Conservation (phyloP, 2,329 filamentous ascomycete species). For the Claviceps fusiformis region DNA sequence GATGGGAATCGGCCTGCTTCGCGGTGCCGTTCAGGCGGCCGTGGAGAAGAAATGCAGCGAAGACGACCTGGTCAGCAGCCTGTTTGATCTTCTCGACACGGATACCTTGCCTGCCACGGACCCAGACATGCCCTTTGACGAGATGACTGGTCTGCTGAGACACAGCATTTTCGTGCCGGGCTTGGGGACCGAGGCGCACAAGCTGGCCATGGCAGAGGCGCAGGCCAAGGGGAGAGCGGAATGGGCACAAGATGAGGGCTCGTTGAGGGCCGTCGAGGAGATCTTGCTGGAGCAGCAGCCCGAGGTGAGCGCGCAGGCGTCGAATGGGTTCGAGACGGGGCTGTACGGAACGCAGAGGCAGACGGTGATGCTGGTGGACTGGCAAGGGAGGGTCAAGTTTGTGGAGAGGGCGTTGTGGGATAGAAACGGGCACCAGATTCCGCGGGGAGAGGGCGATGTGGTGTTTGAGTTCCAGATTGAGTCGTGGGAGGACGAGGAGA, state of each 20-base stretch:
- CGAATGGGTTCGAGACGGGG: slow-evolving; percentile 38
- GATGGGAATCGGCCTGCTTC: slow-evolving; percentile 34
- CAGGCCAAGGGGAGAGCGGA: slow-evolving; percentile 23
- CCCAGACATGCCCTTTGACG: slow-evolving; percentile 33
- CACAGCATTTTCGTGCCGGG: slow-evolving; percentile 48
- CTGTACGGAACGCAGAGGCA: slow-evolving; percentile 54
- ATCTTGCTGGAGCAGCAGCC: slow-evolving; percentile 24
- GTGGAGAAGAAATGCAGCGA: slow-evolving; percentile 24
- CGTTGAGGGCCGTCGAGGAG: slow-evolving; percentile 23
- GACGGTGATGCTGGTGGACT: slow-evolving; percentile 48
- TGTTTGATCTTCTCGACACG: slow-evolving; percentile 42
- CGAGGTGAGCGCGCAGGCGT: slow-evolving; percentile 16
- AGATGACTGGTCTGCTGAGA: slow-evolving; percentile 39
- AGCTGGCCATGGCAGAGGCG: slow-evolving; percentile 29
- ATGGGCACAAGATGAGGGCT: slow-evolving; percentile 22
- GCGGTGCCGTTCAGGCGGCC: slow-evolving; percentile 27
- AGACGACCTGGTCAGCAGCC: slow-evolving; percentile 32
- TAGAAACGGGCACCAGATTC: slow-evolving; percentile 38
- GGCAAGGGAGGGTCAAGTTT: slow-evolving; percentile 47
- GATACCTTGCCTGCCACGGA: slow-evolving; percentile 37
- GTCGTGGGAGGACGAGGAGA: slow-evolving; percentile 27
- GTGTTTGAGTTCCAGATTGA: slow-evolving; percentile 43
- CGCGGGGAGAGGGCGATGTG: slow-evolving; percentile 40
- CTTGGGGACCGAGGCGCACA: slow-evolving; percentile 36
- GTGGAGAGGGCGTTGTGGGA: slow-evolving; percentile 49